Percentiles rank a stretch among this genome's conserved stretches.
Conservation (phyloP, 2,329 filamentous ascomycete genomes). For the Annulohypoxylon truncatum region DNA sequence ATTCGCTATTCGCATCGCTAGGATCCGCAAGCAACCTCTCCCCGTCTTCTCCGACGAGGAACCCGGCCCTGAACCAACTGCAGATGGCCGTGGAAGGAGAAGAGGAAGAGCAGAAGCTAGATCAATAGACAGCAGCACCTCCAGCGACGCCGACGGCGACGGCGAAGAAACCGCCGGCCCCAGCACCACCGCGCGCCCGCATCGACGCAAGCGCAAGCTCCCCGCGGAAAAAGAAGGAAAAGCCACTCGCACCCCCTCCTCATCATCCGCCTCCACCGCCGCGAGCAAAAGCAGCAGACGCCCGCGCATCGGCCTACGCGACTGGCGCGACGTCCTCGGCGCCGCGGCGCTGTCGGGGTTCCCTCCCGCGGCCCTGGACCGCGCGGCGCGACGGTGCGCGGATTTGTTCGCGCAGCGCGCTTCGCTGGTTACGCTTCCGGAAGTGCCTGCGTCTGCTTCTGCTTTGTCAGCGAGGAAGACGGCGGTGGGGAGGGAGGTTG, state of each 20-base stretch:
- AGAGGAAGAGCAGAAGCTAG: background rate
- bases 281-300: background rate
- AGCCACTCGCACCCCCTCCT: conserved; percentile 11
- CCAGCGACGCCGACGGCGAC: conserved; percentile 46
- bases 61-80: conserved; percentile 19
- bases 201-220: background rate
- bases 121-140: conserved; percentile 33
- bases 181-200: background rate
- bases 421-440: conserved; percentile 65
- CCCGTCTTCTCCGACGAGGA: conserved; percentile 42
- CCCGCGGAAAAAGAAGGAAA: background rate
- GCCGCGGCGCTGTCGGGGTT: conserved; percentile 81
- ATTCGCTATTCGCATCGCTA: conserved; percentile 61
- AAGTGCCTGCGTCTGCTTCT: conserved; percentile 48
- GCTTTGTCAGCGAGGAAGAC: conserved; percentile 26
- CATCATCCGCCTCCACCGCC: conserved; percentile 18
- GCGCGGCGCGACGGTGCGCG: conserved; percentile 79
- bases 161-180: conserved; percentile 32
- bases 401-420: conserved; percentile 80
- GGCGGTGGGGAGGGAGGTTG: conserved; percentile 23
- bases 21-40: conserved; percentile 52
- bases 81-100: conserved; percentile 42
- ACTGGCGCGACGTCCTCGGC: conserved; percentile 89
- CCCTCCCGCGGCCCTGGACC: conserved; percentile 70
- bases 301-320: conserved; percentile 62